Evolutionary conservation across 2,329 filamentous ascomycete species (phyloP).

Genomic region (Coleophoma cylindrospora): DNA sequence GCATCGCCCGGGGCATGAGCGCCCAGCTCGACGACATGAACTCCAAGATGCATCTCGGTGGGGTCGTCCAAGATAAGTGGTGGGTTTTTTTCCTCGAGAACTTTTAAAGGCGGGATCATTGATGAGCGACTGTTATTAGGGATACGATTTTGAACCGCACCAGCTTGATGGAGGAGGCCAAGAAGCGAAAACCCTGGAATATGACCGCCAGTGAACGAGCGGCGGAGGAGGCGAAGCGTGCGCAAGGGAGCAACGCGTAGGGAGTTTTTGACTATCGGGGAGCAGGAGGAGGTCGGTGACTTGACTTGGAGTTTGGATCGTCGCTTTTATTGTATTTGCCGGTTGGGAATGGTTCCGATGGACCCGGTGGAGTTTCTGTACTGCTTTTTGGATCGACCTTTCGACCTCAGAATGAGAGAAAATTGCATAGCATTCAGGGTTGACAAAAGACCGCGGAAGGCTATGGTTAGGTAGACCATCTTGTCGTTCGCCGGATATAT

Average conservation of each 20-base stretch:
- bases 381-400: no score
- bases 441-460: no score
- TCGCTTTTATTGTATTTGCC: no score
- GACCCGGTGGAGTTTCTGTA: no score
- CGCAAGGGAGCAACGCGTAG: not conserved
- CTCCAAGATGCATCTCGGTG: not conserved
- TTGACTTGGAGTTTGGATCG: not conserved
- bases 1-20: not conserved
- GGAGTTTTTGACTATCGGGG: not conserved
- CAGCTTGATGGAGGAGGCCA: conserved; percentile 7
- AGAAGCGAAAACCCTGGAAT: conserved; percentile 9
- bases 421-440: no score
- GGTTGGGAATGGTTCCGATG: no score
- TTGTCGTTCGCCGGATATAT: no score
- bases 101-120: not conserved
- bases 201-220: conserved; percentile 6
- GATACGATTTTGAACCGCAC: conserved; percentile 12
- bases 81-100: not conserved
- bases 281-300: not conserved
- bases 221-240: not conserved
- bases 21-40: not conserved
- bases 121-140: not conserved
- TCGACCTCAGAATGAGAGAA: no score
- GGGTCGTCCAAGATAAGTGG: not conserved
- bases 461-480: no score